Percentiles rank a stretch among this genome's conserved stretches.
phyloP scores from a whole-genome alignment of 768 basidiomycete genomes.

The Auriscalpium vulgare region DNA sequence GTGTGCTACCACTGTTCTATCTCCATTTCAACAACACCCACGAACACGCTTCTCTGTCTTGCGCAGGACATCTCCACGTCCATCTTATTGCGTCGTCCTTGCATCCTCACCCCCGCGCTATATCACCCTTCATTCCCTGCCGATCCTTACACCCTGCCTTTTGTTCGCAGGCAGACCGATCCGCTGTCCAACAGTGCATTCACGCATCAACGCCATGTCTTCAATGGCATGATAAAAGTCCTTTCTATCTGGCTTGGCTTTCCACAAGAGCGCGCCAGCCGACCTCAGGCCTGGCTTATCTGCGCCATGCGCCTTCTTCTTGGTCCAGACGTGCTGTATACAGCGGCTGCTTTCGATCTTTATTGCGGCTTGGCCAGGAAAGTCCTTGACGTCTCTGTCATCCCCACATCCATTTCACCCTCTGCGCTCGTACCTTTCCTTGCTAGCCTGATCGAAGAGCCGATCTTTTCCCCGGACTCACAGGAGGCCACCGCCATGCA shows the following conservation, averaged over 20 bases:
- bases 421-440: background rate
- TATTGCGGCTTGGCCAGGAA: background rate
- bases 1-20: background rate
- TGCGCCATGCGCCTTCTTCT: background rate
- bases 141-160: background rate
- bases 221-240: background rate
- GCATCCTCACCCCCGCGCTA: background rate
- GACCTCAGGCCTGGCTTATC: background rate
- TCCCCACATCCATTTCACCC: background rate
- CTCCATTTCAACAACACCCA: too few species aligned
- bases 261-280: background rate
- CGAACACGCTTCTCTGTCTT: background rate
- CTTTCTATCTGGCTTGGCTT: background rate
- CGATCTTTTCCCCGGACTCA: background rate
- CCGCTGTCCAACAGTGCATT: background rate
- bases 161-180: background rate
- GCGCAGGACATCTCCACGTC: background rate
- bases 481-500: background rate
- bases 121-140: background rate
- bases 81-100: background rate
- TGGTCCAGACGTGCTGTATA: background rate
- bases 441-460: background rate
- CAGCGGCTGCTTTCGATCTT: background rate
- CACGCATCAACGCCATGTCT: background rate
- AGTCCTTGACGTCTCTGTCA: background rate